Evolutionary conservation across 495 filamentous ascomycete genomes (phyloP).

Genomic region (Pyronema domesticum): DNA sequence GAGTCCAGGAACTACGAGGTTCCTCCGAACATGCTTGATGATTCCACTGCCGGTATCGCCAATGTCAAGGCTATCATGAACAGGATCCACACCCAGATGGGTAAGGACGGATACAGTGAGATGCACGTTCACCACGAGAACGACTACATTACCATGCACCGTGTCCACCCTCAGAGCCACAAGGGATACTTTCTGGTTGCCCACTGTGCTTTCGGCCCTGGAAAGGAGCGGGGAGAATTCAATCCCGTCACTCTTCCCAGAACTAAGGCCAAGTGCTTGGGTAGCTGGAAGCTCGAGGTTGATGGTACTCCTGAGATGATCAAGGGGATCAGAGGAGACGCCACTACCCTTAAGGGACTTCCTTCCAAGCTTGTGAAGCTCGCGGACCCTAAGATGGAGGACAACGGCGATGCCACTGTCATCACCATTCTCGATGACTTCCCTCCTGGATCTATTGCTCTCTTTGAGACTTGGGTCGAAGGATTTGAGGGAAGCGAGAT

Average conservation of each 20-base stretch:
- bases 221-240: slow-evolving; percentile 58
- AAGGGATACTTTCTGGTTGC: slow-evolving; percentile 90
- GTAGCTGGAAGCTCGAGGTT: slow-evolving; percentile 77
- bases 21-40: slow-evolving; percentile 15
- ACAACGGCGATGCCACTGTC: slow-evolving; percentile 48
- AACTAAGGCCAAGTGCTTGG: slow-evolving; percentile 57
- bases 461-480: slow-evolving; percentile 92
- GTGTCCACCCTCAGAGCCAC: slow-evolving; percentile 74
- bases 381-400: slow-evolving; percentile 41
- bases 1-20: slow-evolving; percentile 59
- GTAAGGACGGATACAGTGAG: slow-evolving; percentile 80
- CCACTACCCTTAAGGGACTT: slow-evolving; percentile 54
- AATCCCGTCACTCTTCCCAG: slow-evolving; percentile 54
- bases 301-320: slow-evolving; percentile 49
- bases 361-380: slow-evolving; percentile 61
- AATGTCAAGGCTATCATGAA: slow-evolving; percentile 82
- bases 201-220: slow-evolving; percentile 82
- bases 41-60: slow-evolving; percentile 53
- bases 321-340: slow-evolving; percentile 45
- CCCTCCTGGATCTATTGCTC: slow-evolving; percentile 77
- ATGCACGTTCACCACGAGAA: slow-evolving; percentile 92
- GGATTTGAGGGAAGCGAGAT: slow-evolving; percentile 31
- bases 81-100: slow-evolving; percentile 82
- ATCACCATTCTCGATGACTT: slow-evolving; percentile 69
- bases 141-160: slow-evolving; percentile 88